Conservation (phyloP, 169 alveolate species). For the Eimeria acervulina region DNA sequence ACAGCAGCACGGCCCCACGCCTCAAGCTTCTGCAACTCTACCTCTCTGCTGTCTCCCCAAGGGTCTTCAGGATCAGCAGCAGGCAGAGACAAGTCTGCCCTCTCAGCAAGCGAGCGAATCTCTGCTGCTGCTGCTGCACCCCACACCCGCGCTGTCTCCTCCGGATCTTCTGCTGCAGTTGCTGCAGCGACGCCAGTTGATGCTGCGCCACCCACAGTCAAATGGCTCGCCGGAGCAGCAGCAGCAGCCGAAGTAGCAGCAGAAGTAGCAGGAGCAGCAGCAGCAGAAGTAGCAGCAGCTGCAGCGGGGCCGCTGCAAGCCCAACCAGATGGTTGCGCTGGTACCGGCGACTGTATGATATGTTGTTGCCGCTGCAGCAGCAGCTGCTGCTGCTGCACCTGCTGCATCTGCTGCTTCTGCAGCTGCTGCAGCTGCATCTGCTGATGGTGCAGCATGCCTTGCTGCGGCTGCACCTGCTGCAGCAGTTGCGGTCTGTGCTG, state of each 20-base stretch:
- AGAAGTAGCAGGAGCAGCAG: too few species aligned
- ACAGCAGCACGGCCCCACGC: constrained; percentile 59
- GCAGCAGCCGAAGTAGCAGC: too few species aligned
- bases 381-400: constrained; percentile 48
- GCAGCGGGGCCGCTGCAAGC: constrained; percentile 4
- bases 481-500: neutral
- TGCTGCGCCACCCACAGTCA: neutral
- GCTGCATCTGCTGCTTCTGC: constrained; percentile 28
- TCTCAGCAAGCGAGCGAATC: constrained; percentile 12
- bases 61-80: constrained; percentile 46
- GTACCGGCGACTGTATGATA: neutral
- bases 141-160: constrained; percentile 67
- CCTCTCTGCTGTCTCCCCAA: constrained; percentile 35
- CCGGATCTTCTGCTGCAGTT: constrained; percentile 23
- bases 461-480: too few species aligned
- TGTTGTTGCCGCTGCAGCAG: neutral
- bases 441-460: too few species aligned
- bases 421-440: neutral
- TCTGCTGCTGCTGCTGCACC: constrained; percentile 55
- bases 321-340: neutral
- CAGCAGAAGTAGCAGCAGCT: too few species aligned
- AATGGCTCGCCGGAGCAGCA: neutral
- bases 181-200: constrained; percentile 1
- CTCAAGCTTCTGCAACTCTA: constrained; percentile 30
- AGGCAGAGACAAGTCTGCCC: constrained; percentile 26